Evolutionary conservation across 805 yeast genomes (phyloP).

Genomic region (Metschnikowia orientalis): DNA sequence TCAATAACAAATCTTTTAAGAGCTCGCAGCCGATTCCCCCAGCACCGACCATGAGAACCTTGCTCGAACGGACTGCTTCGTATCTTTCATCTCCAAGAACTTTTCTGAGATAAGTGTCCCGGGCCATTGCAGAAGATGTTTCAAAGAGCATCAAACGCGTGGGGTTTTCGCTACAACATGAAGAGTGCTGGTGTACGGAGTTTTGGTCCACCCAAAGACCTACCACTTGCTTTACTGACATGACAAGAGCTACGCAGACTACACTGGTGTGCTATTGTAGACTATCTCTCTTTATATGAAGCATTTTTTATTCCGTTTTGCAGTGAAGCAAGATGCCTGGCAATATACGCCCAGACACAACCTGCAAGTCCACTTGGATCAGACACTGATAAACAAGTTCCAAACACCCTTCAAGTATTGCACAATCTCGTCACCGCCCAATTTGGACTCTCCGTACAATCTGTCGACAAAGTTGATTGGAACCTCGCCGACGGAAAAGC

Average conservation of each 20-base stretch:
- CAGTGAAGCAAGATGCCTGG: no score
- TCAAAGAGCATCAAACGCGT: background rate
- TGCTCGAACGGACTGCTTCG: constrained; percentile 33
- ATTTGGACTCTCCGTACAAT: constrained; percentile 71
- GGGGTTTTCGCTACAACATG: no score
- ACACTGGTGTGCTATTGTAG: no score
- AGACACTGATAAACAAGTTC: constrained; percentile 61
- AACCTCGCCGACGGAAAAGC: constrained; percentile 71
- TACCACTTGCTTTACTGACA: no score
- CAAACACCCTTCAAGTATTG: constrained; percentile 76
- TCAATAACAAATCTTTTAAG: constrained; percentile 69
- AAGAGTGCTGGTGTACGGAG: no score
- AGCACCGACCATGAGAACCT: constrained; percentile 84
- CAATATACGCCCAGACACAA: no score
- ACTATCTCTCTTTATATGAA: no score
- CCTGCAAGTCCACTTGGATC: constrained; percentile 9
- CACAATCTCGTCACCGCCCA: constrained; percentile 78
- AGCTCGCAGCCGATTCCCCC: constrained; percentile 97
- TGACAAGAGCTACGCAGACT: no score
- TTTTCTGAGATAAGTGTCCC: constrained; percentile 39
- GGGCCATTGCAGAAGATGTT: constrained; percentile 23
- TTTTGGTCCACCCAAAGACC: no score
- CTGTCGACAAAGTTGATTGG: constrained; percentile 78
- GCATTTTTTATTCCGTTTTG: no score
- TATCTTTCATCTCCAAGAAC: constrained; percentile 41